Conservation (phyloP, 768 basidiomycete species). For the Crepidotus variabilis region DNA sequence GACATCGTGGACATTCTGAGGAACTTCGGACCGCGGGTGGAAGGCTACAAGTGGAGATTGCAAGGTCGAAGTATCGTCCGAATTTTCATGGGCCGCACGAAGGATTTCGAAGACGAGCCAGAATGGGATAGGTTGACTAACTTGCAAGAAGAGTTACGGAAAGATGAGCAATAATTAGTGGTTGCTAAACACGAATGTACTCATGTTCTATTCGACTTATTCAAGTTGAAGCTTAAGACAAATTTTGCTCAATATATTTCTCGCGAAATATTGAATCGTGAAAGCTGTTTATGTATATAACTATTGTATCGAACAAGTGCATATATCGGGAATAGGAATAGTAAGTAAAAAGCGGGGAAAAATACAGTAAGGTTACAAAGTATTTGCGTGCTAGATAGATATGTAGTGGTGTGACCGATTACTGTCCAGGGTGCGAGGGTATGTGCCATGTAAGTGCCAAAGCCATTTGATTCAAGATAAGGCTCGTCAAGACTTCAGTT, state of each 20-base stretch:
- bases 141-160: constrained; percentile 63
- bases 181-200: too few species aligned
- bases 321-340: too few species aligned
- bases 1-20: constrained; percentile 80
- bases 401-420: too few species aligned
- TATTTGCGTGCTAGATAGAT: too few species aligned
- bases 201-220: too few species aligned
- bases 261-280: too few species aligned
- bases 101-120: constrained; percentile 84
- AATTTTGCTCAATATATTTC: too few species aligned
- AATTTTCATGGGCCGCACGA: constrained; percentile 84
- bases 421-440: background rate
- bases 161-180: constrained; percentile 17
- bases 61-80: constrained; percentile 85
- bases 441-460: constrained; percentile 50
- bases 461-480: constrained; percentile 72
- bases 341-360: background rate
- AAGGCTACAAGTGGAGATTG: constrained; percentile 68
- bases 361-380: background rate
- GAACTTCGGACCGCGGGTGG: constrained; percentile 75
- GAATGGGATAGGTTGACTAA: constrained; percentile 73
- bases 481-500: constrained; percentile 76
- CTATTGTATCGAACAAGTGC: too few species aligned
- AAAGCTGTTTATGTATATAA: too few species aligned
- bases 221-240: too few species aligned